These are phyloP conservation scores for Rhodotorula glutinis DNA, from an alignment of 1,284 basidiomycete genomes.

Conservation along the genomic window DNA sequence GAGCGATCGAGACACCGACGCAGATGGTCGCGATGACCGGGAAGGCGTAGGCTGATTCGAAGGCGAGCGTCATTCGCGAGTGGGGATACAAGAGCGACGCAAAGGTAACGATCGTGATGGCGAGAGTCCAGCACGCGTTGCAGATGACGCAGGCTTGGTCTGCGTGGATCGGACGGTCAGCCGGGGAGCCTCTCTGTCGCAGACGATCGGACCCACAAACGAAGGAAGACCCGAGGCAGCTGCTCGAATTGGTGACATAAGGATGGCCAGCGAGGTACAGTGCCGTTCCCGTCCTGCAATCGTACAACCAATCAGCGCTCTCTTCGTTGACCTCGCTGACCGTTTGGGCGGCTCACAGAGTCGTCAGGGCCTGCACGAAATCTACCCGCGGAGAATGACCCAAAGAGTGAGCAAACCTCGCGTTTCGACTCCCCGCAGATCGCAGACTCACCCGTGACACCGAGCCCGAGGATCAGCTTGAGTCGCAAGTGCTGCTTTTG, in stretches of 20 bases:
- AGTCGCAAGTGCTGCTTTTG: slow-evolving; percentile 19
- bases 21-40: slow-evolving; percentile 1
- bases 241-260: slow-evolving; percentile 8
- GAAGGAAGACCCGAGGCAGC: slow-evolving; percentile 15
- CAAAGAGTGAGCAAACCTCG: not conserved
- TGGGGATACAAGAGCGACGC: slow-evolving; percentile 26
- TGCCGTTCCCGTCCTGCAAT: not conserved
- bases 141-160: slow-evolving; percentile 25
- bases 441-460: slow-evolving; percentile 21
- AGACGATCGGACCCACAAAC: slow-evolving; percentile 27
- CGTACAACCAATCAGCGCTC: no score
- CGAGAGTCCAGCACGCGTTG: slow-evolving; percentile 27
- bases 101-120: slow-evolving; percentile 27
- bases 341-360: not conserved
- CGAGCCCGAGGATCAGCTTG: slow-evolving; percentile 23
- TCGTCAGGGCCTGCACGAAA: slow-evolving; percentile 1
- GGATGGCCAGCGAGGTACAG: not conserved
- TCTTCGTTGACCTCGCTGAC: accelerated
- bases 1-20: slow-evolving; percentile 14
- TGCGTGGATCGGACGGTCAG: not conserved
- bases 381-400: not conserved
- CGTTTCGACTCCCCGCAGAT: not conserved
- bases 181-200: no score
- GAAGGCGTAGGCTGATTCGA: slow-evolving; percentile 22
- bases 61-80: slow-evolving; percentile 1